Conservation (phyloP, 495 filamentous ascomycete species). For the Penicillium bialowiezense region DNA sequence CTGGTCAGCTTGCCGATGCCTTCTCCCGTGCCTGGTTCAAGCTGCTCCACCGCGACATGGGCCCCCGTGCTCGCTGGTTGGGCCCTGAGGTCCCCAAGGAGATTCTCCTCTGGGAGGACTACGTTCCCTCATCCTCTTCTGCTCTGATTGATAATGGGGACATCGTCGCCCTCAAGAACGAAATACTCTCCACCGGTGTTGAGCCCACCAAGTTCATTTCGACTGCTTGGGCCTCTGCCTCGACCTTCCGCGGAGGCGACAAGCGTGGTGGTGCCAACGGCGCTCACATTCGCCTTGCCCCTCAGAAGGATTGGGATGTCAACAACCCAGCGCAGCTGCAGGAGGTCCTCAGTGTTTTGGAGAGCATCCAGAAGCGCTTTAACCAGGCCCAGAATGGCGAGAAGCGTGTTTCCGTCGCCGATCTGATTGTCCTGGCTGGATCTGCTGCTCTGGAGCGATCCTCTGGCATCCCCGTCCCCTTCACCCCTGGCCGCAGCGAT, state of each 20-base stretch:
- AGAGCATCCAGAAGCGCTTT: constrained; percentile 60
- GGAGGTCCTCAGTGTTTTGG: constrained; percentile 56
- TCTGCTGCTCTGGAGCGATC: constrained; percentile 43
- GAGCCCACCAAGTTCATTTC: constrained; percentile 54
- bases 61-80: constrained; percentile 62
- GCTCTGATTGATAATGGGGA: constrained; percentile 56
- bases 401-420: constrained; percentile 70
- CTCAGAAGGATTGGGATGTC: constrained; percentile 64
- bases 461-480: constrained; percentile 37
- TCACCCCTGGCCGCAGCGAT: constrained; percentile 46
- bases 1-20: constrained; percentile 60
- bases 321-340: constrained; percentile 61
- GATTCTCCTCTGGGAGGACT: constrained; percentile 63
- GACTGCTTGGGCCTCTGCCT: constrained; percentile 66
- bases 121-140: constrained; percentile 54
- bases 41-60: constrained; percentile 72
- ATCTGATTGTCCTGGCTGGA: constrained; percentile 67
- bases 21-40: constrained; percentile 76
- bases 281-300: constrained; percentile 67
- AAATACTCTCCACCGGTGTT: constrained; percentile 57
- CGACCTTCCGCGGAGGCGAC: constrained; percentile 70
- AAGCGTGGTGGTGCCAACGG: constrained; percentile 77
- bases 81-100: constrained; percentile 68
- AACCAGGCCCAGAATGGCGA: constrained; percentile 46
- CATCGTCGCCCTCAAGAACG: constrained; percentile 58